phyloP scores from a whole-genome alignment of 2,329 filamentous ascomycete genomes.

The Aquanectria penicillioides region DNA sequence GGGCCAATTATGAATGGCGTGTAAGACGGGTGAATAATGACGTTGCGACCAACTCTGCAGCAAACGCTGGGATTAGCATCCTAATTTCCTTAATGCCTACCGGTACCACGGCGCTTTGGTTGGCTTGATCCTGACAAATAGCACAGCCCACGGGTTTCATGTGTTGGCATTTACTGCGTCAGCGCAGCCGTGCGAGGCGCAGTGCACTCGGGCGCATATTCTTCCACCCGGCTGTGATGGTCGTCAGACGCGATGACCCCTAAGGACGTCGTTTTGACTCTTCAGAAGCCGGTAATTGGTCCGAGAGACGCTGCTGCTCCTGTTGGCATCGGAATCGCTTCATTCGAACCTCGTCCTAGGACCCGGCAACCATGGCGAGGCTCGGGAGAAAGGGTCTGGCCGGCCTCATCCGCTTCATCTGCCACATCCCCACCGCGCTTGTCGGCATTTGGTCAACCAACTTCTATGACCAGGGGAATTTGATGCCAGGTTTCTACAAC shows the following conservation, averaged over 20 bases:
- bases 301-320: no score
- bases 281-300: no score
- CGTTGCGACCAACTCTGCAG: no score
- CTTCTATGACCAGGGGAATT: not conserved
- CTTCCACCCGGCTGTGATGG: not conserved
- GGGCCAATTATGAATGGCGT: no score
- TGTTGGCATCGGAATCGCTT: not conserved
- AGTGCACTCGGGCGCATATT: conserved; percentile 3
- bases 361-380: not conserved
- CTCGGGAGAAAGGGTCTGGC: not conserved
- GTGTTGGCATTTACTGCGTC: no score
- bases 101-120: no score
- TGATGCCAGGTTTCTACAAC: not conserved
- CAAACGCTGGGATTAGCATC: not conserved
- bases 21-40: no score
- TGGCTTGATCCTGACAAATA: no score
- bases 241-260: not conserved
- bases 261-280: no score
- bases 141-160: no score
- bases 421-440: conserved; percentile 2
- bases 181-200: not conserved
- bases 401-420: conserved; percentile 5
- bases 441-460: conserved; percentile 11
- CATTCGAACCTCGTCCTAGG: not conserved
- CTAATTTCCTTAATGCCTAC: conserved; percentile 4